Percentiles rank a stretch among this genome's conserved stretches.
Evolutionary conservation across 495 filamentous ascomycete genomes (phyloP).

Genomic region (Aspergillus wentii): DNA sequence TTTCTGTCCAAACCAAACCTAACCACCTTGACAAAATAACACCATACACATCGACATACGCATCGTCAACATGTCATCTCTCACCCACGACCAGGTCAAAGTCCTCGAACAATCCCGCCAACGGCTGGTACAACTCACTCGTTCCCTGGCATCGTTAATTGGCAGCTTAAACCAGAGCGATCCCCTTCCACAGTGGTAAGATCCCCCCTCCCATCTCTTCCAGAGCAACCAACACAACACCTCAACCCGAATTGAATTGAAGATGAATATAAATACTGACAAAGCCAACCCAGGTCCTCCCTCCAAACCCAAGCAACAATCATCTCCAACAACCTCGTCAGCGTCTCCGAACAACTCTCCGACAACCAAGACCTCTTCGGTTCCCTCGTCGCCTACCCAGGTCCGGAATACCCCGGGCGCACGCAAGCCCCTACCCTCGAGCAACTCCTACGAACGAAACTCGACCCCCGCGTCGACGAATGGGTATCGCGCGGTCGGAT

Average conservation of each 20-base stretch:
- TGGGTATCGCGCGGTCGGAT: slow-evolving; percentile 62
- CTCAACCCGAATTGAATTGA: slow-evolving; percentile 1
- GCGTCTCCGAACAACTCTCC: slow-evolving; percentile 52
- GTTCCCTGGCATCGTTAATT: slow-evolving; percentile 60
- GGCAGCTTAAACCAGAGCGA: slow-evolving; percentile 46
- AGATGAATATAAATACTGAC: background rate
- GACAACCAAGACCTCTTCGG: slow-evolving; percentile 56
- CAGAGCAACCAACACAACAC: slow-evolving; percentile 1
- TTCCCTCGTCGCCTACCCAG: slow-evolving; percentile 64
- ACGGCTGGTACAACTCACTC: slow-evolving; percentile 63
- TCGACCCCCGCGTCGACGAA: slow-evolving; percentile 67
- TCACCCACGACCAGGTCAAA: slow-evolving; percentile 58
- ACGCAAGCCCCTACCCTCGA: slow-evolving; percentile 59
- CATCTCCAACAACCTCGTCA: slow-evolving; percentile 58
- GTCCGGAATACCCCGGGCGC: slow-evolving; percentile 68
- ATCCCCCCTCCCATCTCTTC: background rate
- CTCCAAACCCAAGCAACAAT: slow-evolving; percentile 63
- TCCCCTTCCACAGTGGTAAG: slow-evolving; percentile 58
- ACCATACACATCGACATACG: too few species aligned
- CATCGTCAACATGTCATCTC: slow-evolving; percentile 32
- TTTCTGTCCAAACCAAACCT: too few species aligned
- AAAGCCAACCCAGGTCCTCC: slow-evolving; percentile 47
- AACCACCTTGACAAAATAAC: too few species aligned
- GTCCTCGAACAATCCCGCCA: slow-evolving; percentile 70
- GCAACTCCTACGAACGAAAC: slow-evolving; percentile 72